Conservation (phyloP, 768 basidiomycete genomes). For the Macrolepiota fuliginosa region DNA sequence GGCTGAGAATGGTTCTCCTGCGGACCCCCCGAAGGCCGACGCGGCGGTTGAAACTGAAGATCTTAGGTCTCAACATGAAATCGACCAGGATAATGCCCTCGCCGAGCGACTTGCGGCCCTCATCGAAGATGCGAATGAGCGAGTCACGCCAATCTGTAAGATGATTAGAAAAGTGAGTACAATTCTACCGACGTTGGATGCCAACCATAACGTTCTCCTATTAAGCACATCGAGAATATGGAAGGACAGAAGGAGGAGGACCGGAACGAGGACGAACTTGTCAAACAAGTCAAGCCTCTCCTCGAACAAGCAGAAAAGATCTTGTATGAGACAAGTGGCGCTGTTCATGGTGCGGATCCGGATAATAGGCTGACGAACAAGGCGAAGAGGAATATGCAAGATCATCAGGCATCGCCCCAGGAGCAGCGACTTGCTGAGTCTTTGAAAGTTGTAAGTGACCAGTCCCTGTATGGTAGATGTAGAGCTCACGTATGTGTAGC, state of each 20-base stretch:
- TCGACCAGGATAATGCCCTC: slow-evolving; percentile 24
- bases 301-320: slow-evolving; percentile 36
- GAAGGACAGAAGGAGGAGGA: slow-evolving; percentile 32
- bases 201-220: background rate
- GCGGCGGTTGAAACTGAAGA: slow-evolving; percentile 3
- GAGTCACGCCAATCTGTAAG: slow-evolving; percentile 27
- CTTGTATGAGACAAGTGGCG: slow-evolving; percentile 35
- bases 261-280: slow-evolving; percentile 30
- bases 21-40: background rate
- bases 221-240: slow-evolving; percentile 34
- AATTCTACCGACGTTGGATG: background rate
- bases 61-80: slow-evolving; percentile 22
- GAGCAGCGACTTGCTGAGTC: slow-evolving; percentile 38
- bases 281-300: slow-evolving; percentile 33
- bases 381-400: slow-evolving; percentile 31
- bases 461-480: background rate
- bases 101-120: slow-evolving; percentile 32
- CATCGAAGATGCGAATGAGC: slow-evolving; percentile 32
- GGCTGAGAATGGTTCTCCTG: background rate
- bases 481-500: slow-evolving; percentile 14
- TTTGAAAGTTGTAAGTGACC: slow-evolving; percentile 29
- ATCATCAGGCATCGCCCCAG: slow-evolving; percentile 34
- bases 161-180: slow-evolving; percentile 34
- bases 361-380: slow-evolving; percentile 31
- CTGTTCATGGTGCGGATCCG: slow-evolving; percentile 34